phyloP scores from a whole-genome alignment of 176 grass and related monocot genomes.

The Typha latifolia region DNA sequence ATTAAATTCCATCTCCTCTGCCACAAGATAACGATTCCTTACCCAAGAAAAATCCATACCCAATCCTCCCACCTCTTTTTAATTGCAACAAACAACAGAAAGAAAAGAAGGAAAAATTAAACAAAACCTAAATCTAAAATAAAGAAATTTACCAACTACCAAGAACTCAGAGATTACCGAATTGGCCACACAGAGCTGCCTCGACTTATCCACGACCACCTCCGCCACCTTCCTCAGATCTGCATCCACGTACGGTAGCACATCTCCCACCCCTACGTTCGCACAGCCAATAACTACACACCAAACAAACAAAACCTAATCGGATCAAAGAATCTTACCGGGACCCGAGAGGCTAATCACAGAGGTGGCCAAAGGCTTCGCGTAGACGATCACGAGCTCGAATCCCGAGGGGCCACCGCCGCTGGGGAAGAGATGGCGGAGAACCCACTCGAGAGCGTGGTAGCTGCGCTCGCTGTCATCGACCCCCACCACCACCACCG shows the following conservation, averaged over 20 bases:
- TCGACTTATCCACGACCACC: constrained; percentile 33
- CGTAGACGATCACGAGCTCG: constrained; percentile 61
- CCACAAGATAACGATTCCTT: too few relatives aligned
- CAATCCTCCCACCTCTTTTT: too few relatives aligned
- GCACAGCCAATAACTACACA: neutral
- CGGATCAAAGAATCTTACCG: constrained; percentile 11
- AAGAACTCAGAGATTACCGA: constrained; percentile 18
- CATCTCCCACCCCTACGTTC: constrained; percentile 26
- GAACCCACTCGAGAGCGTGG: constrained; percentile 52
- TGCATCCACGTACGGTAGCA: constrained; percentile 30
- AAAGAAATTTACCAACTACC: neutral
- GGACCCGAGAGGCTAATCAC: constrained; percentile 31
- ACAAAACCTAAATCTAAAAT: neutral
- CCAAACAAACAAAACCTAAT: neutral
- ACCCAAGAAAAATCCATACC: too few relatives aligned
- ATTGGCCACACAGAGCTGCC: constrained; percentile 29
- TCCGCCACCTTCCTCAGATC: constrained; percentile 41
- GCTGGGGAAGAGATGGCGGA: constrained; percentile 20
- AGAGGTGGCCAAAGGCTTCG: constrained; percentile 45
- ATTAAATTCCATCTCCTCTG: too few relatives aligned
- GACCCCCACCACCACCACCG: constrained; percentile 53
- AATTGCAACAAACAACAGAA: too few relatives aligned
- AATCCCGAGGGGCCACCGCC: neutral
- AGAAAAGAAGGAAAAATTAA: too few relatives aligned
- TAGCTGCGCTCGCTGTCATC: constrained; percentile 61